Evolutionary conservation across 2,329 filamentous ascomycete genomes (phyloP), one percentile per base, ranked within the genome.

Genomic region (Aquanectria penicillioides): DNA sequence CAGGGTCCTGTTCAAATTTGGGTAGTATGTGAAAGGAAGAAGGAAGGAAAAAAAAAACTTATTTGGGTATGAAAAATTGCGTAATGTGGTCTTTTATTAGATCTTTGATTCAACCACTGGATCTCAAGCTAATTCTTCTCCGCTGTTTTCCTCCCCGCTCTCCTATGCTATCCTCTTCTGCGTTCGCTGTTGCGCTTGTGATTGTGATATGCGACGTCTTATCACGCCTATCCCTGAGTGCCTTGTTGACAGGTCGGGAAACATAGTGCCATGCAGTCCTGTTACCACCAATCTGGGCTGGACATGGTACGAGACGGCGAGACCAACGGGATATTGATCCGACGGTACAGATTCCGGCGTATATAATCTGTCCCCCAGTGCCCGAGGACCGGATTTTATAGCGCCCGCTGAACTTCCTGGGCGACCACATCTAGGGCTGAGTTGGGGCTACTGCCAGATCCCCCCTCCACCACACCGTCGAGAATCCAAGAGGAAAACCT

Each of bases 351-450:
- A 29, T n/a, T n/a, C 47, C 59, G 37, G 61, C 53, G 61, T 49
- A 53, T 49, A 59, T 40, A 34, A 53, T 34, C 56, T 20, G 62
- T 65, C 66, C 56, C 63, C 53, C 51, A 62, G 34, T 50, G 59
- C 61, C 57, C 36, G 46, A 66, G 54, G 43, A 48, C 67, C 62
- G 59, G 64, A 66, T 65, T 56, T 41, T 34, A 59, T 69, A 69
- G 67, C 63, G 63, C 61, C 64, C 57, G 63, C 58, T 64, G 18
- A 41, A 55, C 41, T 55, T 56, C 57, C 31, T 51, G 50, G 56
- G 59, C 50, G 65, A 65, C 63, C 61, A 69, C 58, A 55, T 69
- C 67, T 68, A 69, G 67, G 66, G 67, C 67, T 68, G 67, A 69
- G 57, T 56, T 62, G 55, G 55, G 62, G 34, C 48, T 51, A 59